Evolutionary conservation across 2,329 filamentous ascomycete genomes (phyloP), one percentile per base, ranked within the genome.

Genomic region (Hypoxylon sp.): DNA sequence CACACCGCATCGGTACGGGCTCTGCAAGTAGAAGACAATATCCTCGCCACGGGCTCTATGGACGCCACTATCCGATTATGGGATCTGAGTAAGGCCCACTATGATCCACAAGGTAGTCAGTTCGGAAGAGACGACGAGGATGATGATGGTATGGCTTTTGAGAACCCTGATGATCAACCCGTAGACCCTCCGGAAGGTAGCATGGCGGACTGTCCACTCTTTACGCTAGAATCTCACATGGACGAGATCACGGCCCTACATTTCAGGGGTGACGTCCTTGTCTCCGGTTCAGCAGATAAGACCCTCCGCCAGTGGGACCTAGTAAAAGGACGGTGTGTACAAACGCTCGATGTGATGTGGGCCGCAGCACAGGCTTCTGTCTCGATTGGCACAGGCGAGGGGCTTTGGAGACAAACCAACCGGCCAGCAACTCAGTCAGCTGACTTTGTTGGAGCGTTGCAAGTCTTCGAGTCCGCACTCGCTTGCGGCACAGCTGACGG

Each of bases 331-430:
- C 91, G 96, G 52, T 98, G 96, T 79, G 93, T 99, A 59, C 96
- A 99, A 81, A 99, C 96, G 2, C 84, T 99, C 52, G 96, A 99
- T 80, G 95, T 99, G 5, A 92, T 99, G 79, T 99, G 96, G 96
- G 96, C 96, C 9, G 94, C 96, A 3, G 94, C 96, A 2, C 94
- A 98, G 81, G 93, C 93, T 11, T 92, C 90, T 9, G 89, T 90
- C 41, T 90, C 88, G 4, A 85, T 93, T 60, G 86, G 86, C 55
- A 85, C 87, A 1, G 85, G 85, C 50, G 88, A 89, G 59, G 83
- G 83, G 53, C 81, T 82, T 66, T 98, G 94, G 94, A 87, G 93
- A 68, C 90, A 92, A 56, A 89, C 90, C 2, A 87, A 86, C 14
- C 89, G 92, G 53, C 79, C 90, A 14, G 83, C 89, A 3, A 87